These are phyloP conservation scores for Curvularia spicifera DNA, from an alignment of 2,329 filamentous ascomycete genomes.

Conservation along the genomic window DNA sequence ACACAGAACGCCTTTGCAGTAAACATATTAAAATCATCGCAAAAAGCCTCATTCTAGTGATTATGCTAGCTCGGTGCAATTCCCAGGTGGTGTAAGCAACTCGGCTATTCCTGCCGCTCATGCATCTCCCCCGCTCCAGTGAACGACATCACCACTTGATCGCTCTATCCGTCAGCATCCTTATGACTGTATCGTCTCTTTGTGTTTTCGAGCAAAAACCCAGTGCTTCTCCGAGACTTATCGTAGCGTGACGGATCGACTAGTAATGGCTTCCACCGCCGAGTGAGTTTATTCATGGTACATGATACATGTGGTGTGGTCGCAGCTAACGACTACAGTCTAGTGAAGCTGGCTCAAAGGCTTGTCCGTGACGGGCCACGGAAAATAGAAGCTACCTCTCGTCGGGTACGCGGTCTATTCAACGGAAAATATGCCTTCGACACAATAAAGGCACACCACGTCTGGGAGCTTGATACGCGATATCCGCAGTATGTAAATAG, in stretches of 20 bases:
- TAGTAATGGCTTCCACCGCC: conserved; percentile 1
- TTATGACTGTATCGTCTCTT: background rate
- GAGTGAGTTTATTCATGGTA: background rate
- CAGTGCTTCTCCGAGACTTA: background rate
- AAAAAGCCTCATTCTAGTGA: background rate
- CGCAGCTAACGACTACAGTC: conserved; percentile 32
- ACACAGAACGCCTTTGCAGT: background rate
- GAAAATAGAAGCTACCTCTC: conserved; percentile 34
- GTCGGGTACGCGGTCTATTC: conserved; percentile 44
- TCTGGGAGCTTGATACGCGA: conserved; percentile 47
- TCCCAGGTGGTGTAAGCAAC: conserved; percentile 3
- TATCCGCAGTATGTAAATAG: conserved; percentile 40
- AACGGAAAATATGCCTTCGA: conserved; percentile 45
- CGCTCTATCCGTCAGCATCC: background rate
- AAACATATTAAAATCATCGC: background rate
- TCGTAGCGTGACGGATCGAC: background rate
- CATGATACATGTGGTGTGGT: background rate
- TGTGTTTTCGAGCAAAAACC: background rate
- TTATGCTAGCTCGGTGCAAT: background rate
- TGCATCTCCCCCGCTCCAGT: conserved; percentile 10
- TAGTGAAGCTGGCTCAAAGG: conserved; percentile 51
- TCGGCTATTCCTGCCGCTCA: conserved; percentile 14
- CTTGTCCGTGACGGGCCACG: conserved; percentile 51
- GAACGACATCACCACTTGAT: conserved; percentile 10
- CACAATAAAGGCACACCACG: conserved; percentile 41